phyloP scores from a whole-genome alignment of 1,139 yeast species.

The Lodderomyces theae region DNA sequence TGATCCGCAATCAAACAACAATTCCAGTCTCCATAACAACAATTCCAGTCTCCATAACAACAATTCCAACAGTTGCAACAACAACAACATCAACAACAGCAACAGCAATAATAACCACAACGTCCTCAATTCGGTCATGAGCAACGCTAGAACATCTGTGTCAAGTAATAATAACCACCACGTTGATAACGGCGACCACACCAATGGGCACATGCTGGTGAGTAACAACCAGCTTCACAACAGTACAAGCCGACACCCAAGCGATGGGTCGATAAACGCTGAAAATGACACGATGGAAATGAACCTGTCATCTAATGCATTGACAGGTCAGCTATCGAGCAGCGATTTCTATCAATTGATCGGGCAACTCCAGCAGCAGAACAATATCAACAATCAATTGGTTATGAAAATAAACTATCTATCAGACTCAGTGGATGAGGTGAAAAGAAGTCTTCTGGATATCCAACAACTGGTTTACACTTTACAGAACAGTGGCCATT shows the following conservation, averaged over 20 bases:
- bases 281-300: slow-evolving; percentile 1
- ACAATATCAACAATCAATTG: slow-evolving; percentile 24
- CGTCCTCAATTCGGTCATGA: slow-evolving; percentile 1
- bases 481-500: slow-evolving; percentile 8
- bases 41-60: background rate
- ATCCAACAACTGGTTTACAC: slow-evolving; percentile 15
- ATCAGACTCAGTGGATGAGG: slow-evolving; percentile 22
- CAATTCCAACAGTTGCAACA: background rate
- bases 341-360: slow-evolving; percentile 16
- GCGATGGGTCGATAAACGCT: background rate
- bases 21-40: background rate
- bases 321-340: slow-evolving; percentile 9
- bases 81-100: background rate
- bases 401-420: slow-evolving; percentile 26
- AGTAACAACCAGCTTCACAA: slow-evolving; percentile 3
- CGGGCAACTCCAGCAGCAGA: slow-evolving; percentile 20
- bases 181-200: background rate
- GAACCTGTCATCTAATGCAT: slow-evolving; percentile 3
- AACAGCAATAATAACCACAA: background rate
- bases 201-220: background rate
- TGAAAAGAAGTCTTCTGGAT: slow-evolving; percentile 14
- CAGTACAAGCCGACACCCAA: background rate
- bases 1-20: slow-evolving; percentile 1
- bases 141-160: slow-evolving; percentile 1
- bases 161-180: slow-evolving; percentile 2